These are phyloP conservation scores for Misopates orontium DNA, from an alignment of 257 asterid species.

Conservation along the genomic window DNA sequence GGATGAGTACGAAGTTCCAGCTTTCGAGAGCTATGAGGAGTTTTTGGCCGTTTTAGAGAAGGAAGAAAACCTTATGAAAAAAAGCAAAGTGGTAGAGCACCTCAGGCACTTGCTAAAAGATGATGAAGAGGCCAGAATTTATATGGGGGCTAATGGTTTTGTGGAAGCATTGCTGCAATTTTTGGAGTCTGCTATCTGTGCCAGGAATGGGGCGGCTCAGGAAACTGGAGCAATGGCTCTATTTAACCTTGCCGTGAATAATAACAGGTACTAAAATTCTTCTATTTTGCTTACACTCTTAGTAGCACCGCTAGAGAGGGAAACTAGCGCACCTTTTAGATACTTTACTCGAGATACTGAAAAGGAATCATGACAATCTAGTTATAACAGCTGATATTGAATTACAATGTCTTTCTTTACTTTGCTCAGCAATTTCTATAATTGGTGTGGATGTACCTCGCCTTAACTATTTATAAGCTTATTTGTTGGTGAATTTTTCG, in stretches of 20 bases:
- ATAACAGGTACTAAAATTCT: constrained; percentile 64
- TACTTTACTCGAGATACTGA: too few species aligned
- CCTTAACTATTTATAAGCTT: too few species aligned
- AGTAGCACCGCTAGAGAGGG: too few species aligned
- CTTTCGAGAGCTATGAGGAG: constrained; percentile 53
- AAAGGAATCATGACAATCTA: too few species aligned
- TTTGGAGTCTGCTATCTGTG: constrained; percentile 67
- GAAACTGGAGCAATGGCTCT: constrained; percentile 98
- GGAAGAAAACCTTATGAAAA: constrained; percentile 55
- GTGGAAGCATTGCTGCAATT: constrained; percentile 74
- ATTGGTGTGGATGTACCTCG: too few species aligned
- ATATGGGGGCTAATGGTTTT: constrained; percentile 96
- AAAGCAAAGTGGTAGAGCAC: constrained; percentile 75
- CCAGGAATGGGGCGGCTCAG: constrained; percentile 68
- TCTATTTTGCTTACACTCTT: background rate
- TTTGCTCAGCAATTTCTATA: too few species aligned
- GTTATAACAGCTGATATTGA: too few species aligned
- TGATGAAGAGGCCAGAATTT: constrained; percentile 93
- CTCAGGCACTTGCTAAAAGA: constrained; percentile 83
- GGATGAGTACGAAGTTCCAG: constrained; percentile 48
- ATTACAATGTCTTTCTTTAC: too few species aligned
- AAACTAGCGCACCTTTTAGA: too few species aligned
- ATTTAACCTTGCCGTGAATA: constrained; percentile 94
- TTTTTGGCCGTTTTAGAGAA: constrained; percentile 54
- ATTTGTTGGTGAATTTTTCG: too few species aligned